Evolutionary conservation across 352 stramenopile genomes (phyloP).

Genomic region (Phytophthora brassicae): DNA sequence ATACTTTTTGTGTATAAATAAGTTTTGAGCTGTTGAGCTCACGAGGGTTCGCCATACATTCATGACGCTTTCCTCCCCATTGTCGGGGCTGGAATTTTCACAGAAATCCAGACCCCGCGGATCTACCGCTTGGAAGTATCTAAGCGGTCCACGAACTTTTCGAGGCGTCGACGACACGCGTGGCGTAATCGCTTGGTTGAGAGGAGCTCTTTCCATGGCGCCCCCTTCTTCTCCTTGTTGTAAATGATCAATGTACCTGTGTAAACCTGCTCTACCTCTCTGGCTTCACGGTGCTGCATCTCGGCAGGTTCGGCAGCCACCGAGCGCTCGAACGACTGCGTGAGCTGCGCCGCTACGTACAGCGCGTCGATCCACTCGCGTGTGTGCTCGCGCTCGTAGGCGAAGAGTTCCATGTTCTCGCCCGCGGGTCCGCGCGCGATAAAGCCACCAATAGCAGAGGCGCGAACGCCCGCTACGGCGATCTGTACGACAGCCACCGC

Average conservation of each 20-base stretch:
- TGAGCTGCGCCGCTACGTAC: constrained; percentile 56
- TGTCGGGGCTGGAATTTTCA: constrained; percentile 11
- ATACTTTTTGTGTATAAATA: constrained; percentile 35
- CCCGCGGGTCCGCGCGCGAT: constrained; percentile 49
- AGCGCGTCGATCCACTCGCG: constrained; percentile 68
- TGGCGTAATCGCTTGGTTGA: constrained; percentile 36
- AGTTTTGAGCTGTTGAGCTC: constrained; percentile 12
- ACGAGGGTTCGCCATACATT: constrained; percentile 10
- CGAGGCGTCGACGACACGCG: constrained; percentile 51
- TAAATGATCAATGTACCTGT: constrained; percentile 72
- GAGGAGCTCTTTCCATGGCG: constrained; percentile 48
- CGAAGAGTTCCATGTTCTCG: constrained; percentile 76
- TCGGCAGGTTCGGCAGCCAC: constrained; percentile 29
- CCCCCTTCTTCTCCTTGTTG: constrained; percentile 54
- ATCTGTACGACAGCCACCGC: constrained; percentile 67
- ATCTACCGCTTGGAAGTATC: constrained; percentile 46
- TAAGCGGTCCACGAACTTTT: constrained; percentile 63
- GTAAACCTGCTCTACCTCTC: constrained; percentile 51
- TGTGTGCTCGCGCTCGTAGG: constrained; percentile 59
- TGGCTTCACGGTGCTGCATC: constrained; percentile 25
- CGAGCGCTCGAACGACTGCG: constrained; percentile 49
- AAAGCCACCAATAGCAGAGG: constrained; percentile 51
- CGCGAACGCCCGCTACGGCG: constrained; percentile 52
- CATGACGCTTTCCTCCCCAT: constrained; percentile 3
- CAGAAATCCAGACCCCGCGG: background rate